A percentile compares a stretch with the other conserved stretches of the same genome.
These are phyloP conservation scores for Polychaeton citri DNA, from an alignment of 2,329 filamentous ascomycete species.

Conservation along the genomic window DNA sequence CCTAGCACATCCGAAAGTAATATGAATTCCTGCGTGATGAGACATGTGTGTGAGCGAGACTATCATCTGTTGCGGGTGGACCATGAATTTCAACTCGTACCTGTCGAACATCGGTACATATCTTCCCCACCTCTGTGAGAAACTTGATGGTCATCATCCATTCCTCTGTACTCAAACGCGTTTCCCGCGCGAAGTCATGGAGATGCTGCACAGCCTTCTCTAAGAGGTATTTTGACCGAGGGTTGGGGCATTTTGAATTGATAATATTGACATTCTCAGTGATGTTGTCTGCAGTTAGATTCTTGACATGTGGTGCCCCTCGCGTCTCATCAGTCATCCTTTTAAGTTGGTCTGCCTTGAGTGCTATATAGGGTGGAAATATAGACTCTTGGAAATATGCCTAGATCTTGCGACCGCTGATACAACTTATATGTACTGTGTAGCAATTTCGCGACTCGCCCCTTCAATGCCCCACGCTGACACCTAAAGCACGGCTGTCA, in stretches of 20 bases:
- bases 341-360: no score
- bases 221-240: slow-evolving; percentile 58
- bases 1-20: slow-evolving; percentile 69
- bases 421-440: no score
- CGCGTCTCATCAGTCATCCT: no score
- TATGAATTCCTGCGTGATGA: slow-evolving; percentile 44
- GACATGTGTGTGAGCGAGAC: neutral
- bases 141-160: slow-evolving; percentile 66
- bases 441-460: no score
- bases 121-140: slow-evolving; percentile 59
- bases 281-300: slow-evolving; percentile 68
- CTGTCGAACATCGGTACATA: slow-evolving; percentile 59
- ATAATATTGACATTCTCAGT: slow-evolving; percentile 62
- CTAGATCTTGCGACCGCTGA: no score
- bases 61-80: neutral
- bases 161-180: slow-evolving; percentile 59
- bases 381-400: no score
- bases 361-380: no score
- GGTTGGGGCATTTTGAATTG: slow-evolving; percentile 55
- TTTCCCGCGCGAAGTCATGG: slow-evolving; percentile 73
- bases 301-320: slow-evolving; percentile 50
- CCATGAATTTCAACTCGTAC: slow-evolving; percentile 27
- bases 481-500: no score
- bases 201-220: slow-evolving; percentile 62
- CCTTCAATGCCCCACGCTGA: no score